A percentile compares a stretch with the other conserved stretches of the same genome.
Evolutionary conservation across 2,329 filamentous ascomycete species (phyloP).

Genomic region (Fusarium acutatum): DNA sequence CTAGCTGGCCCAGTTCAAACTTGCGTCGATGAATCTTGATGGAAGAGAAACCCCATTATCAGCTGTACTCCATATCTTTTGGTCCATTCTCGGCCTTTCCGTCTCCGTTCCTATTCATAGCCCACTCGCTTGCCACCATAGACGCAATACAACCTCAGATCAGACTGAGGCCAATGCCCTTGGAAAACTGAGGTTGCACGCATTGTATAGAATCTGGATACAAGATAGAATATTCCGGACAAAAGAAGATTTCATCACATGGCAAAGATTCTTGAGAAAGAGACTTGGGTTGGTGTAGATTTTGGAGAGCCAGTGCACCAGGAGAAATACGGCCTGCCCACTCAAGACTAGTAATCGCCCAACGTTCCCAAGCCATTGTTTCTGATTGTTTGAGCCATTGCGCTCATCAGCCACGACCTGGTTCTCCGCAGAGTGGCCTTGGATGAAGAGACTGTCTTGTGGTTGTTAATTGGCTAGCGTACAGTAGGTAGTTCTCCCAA

Average conservation of each 20-base stretch:
- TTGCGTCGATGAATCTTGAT: neutral
- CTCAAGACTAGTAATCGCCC: neutral
- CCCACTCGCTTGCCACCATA: conserved; percentile 20
- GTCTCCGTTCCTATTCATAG: conserved; percentile 33
- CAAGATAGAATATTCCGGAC: neutral
- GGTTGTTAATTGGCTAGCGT: conserved; percentile 5
- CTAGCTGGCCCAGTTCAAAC: neutral
- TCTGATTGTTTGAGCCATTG: conserved; percentile 16
- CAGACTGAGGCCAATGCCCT: conserved; percentile 5
- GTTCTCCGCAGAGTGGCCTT: neutral
- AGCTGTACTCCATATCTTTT: neutral
- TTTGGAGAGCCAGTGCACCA: neutral
- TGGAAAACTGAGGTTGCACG: conserved; percentile 2
- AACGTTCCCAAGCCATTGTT: conserved; percentile 25
- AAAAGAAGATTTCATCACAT: neutral
- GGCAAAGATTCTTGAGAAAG: neutral
- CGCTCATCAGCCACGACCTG: conserved; percentile 2
- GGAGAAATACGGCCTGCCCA: neutral
- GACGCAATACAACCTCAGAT: conserved; percentile 27
- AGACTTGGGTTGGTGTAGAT: neutral
- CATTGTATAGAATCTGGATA: neutral
- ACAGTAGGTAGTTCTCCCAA: neutral
- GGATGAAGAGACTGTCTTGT: neutral
- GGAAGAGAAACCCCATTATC: neutral
- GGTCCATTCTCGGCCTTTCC: conserved; percentile 17